Percentiles rank a stretch among this genome's conserved stretches.
Conservation (phyloP, 768 basidiomycete genomes). For the Omphalotus guepiniiformis region DNA sequence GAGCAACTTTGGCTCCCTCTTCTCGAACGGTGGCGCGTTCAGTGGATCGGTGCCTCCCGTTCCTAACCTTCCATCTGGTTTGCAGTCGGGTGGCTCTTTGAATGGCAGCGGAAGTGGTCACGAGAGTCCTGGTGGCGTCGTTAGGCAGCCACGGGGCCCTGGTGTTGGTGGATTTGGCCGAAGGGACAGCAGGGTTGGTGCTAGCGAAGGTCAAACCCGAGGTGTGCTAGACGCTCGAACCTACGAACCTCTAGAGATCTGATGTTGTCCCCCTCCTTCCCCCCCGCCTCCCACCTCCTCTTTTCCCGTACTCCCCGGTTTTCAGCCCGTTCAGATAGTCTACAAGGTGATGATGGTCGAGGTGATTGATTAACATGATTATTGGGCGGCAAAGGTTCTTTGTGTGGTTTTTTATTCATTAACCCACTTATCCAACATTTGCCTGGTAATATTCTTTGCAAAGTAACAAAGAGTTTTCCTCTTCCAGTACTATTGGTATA, state of each 20-base stretch:
- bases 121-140: conserved; percentile 49
- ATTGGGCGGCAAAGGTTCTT: neutral
- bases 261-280: conserved; percentile 23
- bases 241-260: conserved; percentile 86
- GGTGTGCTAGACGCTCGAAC: conserved; percentile 80
- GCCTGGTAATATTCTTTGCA: neutral
- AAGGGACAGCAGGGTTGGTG: conserved; percentile 55
- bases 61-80: conserved; percentile 64
- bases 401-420: no score
- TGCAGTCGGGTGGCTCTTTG: conserved; percentile 37
- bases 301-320: conserved; percentile 7
- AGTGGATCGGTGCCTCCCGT: conserved; percentile 66
- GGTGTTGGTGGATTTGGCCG: conserved; percentile 70
- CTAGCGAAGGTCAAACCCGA: conserved; percentile 46
- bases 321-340: conserved; percentile 40
- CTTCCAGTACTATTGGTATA: no score
- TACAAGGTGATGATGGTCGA: conserved; percentile 42
- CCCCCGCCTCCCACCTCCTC: no score
- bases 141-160: conserved; percentile 85
- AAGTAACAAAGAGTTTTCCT: no score
- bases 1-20: conserved; percentile 68
- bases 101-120: conserved; percentile 31
- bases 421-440: neutral
- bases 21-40: conserved; percentile 50
- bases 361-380: conserved; percentile 24